These are phyloP conservation scores for Flaveria trinervia DNA, from an alignment of 129 eudicot species.

Conservation along the genomic window DNA sequence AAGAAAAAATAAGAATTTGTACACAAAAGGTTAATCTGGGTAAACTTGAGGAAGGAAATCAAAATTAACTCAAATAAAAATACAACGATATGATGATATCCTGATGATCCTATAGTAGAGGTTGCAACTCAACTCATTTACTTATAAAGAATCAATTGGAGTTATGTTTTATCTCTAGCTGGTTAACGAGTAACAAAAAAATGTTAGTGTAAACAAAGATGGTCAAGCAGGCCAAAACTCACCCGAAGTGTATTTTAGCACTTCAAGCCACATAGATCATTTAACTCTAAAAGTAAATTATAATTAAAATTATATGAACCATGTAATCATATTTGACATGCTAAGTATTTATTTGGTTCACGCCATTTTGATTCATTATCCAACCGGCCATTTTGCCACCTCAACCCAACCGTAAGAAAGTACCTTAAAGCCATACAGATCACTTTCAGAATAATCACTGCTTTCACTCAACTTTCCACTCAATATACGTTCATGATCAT, in stretches of 20 bases:
- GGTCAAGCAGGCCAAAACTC: background rate
- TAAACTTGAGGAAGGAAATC: no score
- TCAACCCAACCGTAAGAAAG: conserved; percentile 43
- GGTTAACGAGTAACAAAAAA: background rate
- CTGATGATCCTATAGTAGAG: background rate
- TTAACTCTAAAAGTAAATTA: background rate
- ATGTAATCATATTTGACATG: background rate
- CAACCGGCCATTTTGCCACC: conserved; percentile 35
- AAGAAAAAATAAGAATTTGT: no score
- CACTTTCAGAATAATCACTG: conserved; percentile 83
- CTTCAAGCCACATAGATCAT: background rate
- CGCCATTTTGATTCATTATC: background rate
- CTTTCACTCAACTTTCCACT: conserved; percentile 94
- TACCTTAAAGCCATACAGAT: conserved; percentile 95
- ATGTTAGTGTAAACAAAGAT: background rate
- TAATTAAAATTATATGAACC: background rate
- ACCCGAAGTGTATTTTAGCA: background rate
- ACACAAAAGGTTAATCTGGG: no score
- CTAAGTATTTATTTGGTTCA: background rate
- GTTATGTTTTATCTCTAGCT: background rate
- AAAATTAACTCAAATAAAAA: background rate
- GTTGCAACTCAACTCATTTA: background rate
- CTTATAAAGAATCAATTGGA: background rate
- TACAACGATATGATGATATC: background rate
- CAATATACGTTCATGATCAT: conserved; percentile 68